Evolutionary conservation across 208 protist genomes (phyloP).

Genomic region (Leishmania major): DNA sequence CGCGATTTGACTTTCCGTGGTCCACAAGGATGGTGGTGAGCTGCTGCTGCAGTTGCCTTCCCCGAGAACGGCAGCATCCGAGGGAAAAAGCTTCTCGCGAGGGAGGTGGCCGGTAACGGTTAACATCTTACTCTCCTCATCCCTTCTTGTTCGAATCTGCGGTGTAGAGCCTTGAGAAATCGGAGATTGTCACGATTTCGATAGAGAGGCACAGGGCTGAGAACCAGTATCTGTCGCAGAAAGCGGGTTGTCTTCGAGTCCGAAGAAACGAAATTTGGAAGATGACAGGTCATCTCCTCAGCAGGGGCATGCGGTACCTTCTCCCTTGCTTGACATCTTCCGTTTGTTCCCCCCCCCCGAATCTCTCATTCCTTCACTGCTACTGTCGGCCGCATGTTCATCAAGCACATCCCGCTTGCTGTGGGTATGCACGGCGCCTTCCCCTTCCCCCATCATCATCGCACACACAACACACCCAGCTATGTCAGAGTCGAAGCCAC

Average conservation of each 20-base stretch:
- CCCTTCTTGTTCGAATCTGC: neutral
- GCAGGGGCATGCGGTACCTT: neutral
- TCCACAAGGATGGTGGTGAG: neutral
- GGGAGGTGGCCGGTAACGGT: neutral
- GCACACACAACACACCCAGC: neutral
- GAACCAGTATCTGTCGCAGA: neutral
- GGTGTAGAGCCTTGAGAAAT: neutral
- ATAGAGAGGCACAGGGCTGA: neutral
- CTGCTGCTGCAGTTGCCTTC: neutral
- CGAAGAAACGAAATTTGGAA: neutral
- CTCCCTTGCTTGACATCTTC: no score
- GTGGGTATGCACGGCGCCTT: neutral
- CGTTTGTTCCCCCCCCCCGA: no score
- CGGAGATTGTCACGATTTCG: neutral
- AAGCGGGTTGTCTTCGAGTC: neutral
- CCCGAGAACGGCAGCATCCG: neutral
- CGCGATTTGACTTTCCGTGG: neutral
- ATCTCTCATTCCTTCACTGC: no score
- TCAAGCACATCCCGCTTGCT: no score
- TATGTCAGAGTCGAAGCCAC: neutral
- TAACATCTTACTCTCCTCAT: neutral
- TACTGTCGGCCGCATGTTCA: no score
- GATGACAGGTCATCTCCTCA: neutral
- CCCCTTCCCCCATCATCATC: neutral
- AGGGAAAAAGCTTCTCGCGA: neutral